Evolutionary conservation across 176 grass and related monocot species (phyloP).

Genomic region (Raddia distichophylla): DNA sequence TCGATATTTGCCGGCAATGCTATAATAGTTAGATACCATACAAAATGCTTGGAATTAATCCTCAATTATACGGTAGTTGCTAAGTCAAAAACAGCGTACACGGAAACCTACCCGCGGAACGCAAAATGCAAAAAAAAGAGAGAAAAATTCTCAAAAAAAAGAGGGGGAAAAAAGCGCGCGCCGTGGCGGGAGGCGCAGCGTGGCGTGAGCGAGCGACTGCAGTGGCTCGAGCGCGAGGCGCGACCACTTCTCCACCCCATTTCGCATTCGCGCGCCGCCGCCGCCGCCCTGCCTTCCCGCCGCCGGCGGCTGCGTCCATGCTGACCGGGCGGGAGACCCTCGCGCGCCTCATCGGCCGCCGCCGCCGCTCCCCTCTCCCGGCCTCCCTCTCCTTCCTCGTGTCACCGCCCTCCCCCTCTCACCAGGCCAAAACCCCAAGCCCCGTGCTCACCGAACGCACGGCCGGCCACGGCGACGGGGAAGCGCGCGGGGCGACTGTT

Average conservation of each 20-base stretch:
- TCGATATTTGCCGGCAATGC: too few species aligned
- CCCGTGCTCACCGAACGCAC: background rate
- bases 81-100: too few species aligned
- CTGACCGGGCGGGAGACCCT: slow-evolving; percentile 71
- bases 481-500: background rate
- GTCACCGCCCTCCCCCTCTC: background rate
- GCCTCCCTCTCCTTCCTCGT: slow-evolving; percentile 37
- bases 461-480: background rate
- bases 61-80: too few species aligned
- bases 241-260: background rate
- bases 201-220: too few species aligned
- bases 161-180: too few species aligned
- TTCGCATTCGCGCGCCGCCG: slow-evolving; percentile 32
- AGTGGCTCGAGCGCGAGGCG: too few species aligned
- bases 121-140: too few species aligned
- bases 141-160: too few species aligned
- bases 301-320: slow-evolving; percentile 29
- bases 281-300: background rate
- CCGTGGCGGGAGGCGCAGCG: too few species aligned
- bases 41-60: too few species aligned
- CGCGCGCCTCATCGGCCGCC: slow-evolving; percentile 73
- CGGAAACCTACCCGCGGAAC: too few species aligned
- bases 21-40: too few species aligned
- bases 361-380: slow-evolving; percentile 57
- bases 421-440: slow-evolving; percentile 35